phyloP scores from a whole-genome alignment of 2,329 filamentous ascomycete genomes.

The Colletotrichum noveboracense region DNA sequence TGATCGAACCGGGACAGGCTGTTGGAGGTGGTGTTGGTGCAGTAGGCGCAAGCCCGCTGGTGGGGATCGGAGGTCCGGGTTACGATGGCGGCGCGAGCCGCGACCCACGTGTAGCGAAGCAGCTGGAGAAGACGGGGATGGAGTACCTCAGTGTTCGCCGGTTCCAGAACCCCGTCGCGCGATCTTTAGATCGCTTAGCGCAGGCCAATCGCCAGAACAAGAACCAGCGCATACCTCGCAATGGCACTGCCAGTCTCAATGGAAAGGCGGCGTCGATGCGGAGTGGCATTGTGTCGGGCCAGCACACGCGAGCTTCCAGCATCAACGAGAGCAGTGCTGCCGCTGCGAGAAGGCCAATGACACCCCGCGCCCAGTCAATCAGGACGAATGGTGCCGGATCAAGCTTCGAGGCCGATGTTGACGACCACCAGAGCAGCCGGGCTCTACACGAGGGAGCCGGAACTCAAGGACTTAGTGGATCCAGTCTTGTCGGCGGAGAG shows the following conservation, averaged over 20 bases:
- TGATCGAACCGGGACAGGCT: slow-evolving; percentile 68
- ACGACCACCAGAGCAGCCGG: slow-evolving; percentile 38
- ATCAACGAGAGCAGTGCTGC: slow-evolving; percentile 25
- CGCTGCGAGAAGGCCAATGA: slow-evolving; percentile 28
- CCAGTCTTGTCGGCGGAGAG: slow-evolving; percentile 53
- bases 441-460: slow-evolving; percentile 30
- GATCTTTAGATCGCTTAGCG: slow-evolving; percentile 56
- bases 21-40: slow-evolving; percentile 39
- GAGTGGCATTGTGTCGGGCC: slow-evolving; percentile 25
- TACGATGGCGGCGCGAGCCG: slow-evolving; percentile 56
- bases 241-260: slow-evolving; percentile 40
- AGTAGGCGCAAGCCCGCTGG: slow-evolving; percentile 49
- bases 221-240: slow-evolving; percentile 52
- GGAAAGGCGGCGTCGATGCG: slow-evolving; percentile 35
- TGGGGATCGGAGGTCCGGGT: slow-evolving; percentile 58
- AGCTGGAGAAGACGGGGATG: slow-evolving; percentile 72
- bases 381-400: slow-evolving; percentile 45
- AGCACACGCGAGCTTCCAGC: slow-evolving; percentile 44
- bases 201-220: slow-evolving; percentile 47
- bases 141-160: slow-evolving; percentile 78
- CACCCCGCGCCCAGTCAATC: slow-evolving; percentile 39
- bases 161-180: slow-evolving; percentile 73
- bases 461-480: slow-evolving; percentile 48
- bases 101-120: slow-evolving; percentile 68
- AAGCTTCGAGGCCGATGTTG: slow-evolving; percentile 49